Conservation (phyloP, 176 grass and related monocot genomes). For the Carex cristatella region DNA sequence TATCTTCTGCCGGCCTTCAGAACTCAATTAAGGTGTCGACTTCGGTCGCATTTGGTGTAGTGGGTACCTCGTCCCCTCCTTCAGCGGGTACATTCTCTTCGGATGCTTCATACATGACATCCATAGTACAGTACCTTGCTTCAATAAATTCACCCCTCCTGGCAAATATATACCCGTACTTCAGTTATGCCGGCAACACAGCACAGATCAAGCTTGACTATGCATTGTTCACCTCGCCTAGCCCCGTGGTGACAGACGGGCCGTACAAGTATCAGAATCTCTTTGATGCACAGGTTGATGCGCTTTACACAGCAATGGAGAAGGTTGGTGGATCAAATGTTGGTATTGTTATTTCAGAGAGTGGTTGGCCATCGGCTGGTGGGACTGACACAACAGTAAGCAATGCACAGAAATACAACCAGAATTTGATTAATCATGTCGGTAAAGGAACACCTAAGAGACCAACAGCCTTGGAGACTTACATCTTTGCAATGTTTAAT, state of each 20-base stretch:
- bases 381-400: neutral
- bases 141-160: constrained; percentile 47
- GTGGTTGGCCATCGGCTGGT: constrained; percentile 31
- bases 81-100: constrained; percentile 34
- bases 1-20: constrained; percentile 28
- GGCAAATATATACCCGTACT: constrained; percentile 72
- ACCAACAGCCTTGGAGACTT: neutral
- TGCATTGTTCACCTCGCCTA: constrained; percentile 43
- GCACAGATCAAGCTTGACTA: constrained; percentile 26
- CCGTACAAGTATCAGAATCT: constrained; percentile 28
- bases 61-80: constrained; percentile 59
- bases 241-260: constrained; percentile 15
- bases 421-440: constrained; percentile 35
- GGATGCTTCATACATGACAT: constrained; percentile 39
- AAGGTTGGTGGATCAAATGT: constrained; percentile 11
- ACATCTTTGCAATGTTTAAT: constrained; percentile 39
- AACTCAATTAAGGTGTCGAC: constrained; percentile 52
- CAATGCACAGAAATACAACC: constrained; percentile 27
- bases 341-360: constrained; percentile 20
- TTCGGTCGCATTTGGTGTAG: constrained; percentile 43
- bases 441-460: constrained; percentile 24
- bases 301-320: constrained; percentile 22
- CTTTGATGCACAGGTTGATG: constrained; percentile 28
- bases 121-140: constrained; percentile 59
- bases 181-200: constrained; percentile 49